A percentile compares a stretch with the other conserved stretches of the same genome.
Conservation (phyloP, 2,329 filamentous ascomycete species). For the Pseudovirgaria hyperparasitica region DNA sequence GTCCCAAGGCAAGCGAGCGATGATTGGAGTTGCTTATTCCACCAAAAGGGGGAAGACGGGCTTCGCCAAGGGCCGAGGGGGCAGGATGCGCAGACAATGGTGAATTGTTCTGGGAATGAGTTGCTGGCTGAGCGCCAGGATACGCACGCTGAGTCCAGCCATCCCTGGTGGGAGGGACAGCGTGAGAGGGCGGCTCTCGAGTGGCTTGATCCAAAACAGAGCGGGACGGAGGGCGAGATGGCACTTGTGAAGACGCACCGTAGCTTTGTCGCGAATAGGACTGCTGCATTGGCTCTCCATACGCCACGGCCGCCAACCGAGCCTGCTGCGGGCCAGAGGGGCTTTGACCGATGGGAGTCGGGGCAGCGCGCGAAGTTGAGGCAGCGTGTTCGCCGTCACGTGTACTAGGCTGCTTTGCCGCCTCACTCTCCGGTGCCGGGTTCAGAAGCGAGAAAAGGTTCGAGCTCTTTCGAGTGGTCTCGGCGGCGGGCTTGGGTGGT, state of each 20-base stretch:
- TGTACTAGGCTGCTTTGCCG: slow-evolving; percentile 22
- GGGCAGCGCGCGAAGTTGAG: slow-evolving; percentile 13
- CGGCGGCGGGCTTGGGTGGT: slow-evolving; percentile 14
- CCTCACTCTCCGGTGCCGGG: slow-evolving; percentile 20
- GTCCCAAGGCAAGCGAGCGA: slow-evolving; percentile 18
- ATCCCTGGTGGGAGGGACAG: not conserved
- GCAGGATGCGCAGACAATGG: slow-evolving; percentile 15
- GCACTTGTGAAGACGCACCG: too few species aligned
- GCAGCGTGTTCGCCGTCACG: slow-evolving; percentile 17
- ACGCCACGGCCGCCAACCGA: too few species aligned
- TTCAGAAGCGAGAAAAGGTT: slow-evolving; percentile 26
- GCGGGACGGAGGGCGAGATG: too few species aligned
- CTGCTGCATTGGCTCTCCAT: too few species aligned
- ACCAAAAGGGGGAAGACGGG: slow-evolving; percentile 11
- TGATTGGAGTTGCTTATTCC: slow-evolving; percentile 8
- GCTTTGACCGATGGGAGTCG: slow-evolving; percentile 14
- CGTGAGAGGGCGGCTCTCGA: not conserved
- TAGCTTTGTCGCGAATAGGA: too few species aligned
- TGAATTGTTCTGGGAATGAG: slow-evolving; percentile 14
- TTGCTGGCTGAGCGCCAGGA: slow-evolving; percentile 11
- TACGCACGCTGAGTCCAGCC: slow-evolving; percentile 13
- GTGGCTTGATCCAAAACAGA: too few species aligned
- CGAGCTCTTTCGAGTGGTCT: slow-evolving; percentile 18
- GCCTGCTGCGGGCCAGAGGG: too few species aligned
- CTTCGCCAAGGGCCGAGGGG: slow-evolving; percentile 13